Base-by-base conservation (phyloP, 2,329 filamentous ascomycete genomes). In the Mycogone perniciosa region DNA sequence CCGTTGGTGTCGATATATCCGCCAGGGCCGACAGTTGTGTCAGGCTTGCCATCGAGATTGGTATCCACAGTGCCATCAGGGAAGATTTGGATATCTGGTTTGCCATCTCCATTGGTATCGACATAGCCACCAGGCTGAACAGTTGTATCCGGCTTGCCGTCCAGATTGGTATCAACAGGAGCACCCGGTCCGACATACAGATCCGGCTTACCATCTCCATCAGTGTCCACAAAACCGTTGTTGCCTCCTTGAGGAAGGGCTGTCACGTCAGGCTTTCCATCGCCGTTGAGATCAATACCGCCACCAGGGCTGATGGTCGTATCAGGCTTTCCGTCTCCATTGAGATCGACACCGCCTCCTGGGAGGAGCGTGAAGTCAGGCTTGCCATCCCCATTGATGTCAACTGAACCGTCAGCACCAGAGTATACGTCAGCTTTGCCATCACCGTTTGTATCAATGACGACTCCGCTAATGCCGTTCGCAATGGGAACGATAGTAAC, bases 211-310 rank as follows among this genome's bases (percentile, higher is more conserved):
- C 26, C 26, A 43, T 29, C 26, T 8, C 39, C 40, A n/a, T 44
- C 11, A n/a, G 20, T 27, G 13, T 51, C 48, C 5, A 46, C 30
- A 2, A 20, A 20, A 20, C 20, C 20, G 20, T 3, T 20, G 20
- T 20, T 20, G 26, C 43, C 40, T 4, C 45, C 44, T 6, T 34
- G 5, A 3, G 43, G 48, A 11, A 20, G 30, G 9, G 46, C 31
- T 26, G 34, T 33, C 4, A 35, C 13, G 11, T 51, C 48, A 3
- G 43, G 35, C 5, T 29, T n/a, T 2, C 31, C 31, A 13, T 51
- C 43, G 5, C 46, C 50, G 34, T 52, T 29, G 6, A 46, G 9
- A 38, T 47, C 46, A 5, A 47, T 45, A 31, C 30, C 33, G n/a
- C 48, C 48, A 9, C 41, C 37, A 6, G 5, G 9, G 7, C 11